Percentiles rank a stretch among this genome's conserved stretches.
Conservation (phyloP, 2,329 filamentous ascomycete species). For the Cladosporium sp. region DNA sequence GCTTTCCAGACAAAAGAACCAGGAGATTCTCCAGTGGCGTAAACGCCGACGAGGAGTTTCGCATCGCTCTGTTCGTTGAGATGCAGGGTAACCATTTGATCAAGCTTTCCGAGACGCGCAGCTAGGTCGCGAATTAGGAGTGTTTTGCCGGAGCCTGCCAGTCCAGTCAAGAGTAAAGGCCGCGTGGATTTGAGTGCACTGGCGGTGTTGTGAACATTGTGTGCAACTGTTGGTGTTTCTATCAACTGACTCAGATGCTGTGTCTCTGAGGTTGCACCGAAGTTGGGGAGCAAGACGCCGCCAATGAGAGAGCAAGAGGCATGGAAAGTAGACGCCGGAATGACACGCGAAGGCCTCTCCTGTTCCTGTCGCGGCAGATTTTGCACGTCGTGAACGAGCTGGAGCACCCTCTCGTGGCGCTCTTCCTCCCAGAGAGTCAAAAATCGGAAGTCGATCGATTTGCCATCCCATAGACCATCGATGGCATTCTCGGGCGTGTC, state of each 20-base stretch:
- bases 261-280: not conserved
- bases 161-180: slow-evolving; percentile 75
- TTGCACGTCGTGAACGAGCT: slow-evolving; percentile 12
- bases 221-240: slow-evolving; percentile 64
- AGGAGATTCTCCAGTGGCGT: slow-evolving; percentile 80
- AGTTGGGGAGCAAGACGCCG: slow-evolving; percentile 58
- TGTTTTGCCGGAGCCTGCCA: slow-evolving; percentile 87
- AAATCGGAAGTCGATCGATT: slow-evolving; percentile 72
- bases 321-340: slow-evolving; percentile 20
- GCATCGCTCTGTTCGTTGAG: slow-evolving; percentile 98
- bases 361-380: not conserved
- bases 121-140: slow-evolving; percentile 78
- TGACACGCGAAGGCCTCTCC: not conserved
- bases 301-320: slow-evolving; percentile 57
- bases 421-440: slow-evolving; percentile 60
- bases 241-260: slow-evolving; percentile 49
- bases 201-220: slow-evolving; percentile 68
- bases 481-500: slow-evolving; percentile 49
- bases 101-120: slow-evolving; percentile 69
- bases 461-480: slow-evolving; percentile 69
- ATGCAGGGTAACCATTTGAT: slow-evolving; percentile 86
- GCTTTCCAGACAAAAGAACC: slow-evolving; percentile 90
- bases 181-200: slow-evolving; percentile 60
- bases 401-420: slow-evolving; percentile 39
- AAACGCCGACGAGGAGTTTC: slow-evolving; percentile 91